Conservation (phyloP, 768 basidiomycete genomes). For the Aureoboletus auriporus region DNA sequence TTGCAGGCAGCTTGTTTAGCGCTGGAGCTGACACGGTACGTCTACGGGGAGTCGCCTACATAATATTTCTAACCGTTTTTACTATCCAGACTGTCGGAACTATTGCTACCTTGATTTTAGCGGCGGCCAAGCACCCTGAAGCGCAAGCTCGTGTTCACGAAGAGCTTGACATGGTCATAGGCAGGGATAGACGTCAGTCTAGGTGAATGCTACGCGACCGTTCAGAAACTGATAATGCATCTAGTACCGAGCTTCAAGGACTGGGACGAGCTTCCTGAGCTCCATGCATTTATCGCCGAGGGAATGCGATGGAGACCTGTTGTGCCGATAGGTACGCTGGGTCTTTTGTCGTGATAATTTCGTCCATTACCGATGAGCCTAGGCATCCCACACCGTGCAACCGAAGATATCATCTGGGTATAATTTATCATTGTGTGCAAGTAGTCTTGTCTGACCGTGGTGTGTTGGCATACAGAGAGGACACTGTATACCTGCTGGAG, state of each 20-base stretch:
- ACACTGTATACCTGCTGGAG: conserved; percentile 8
- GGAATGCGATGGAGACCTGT: conserved; percentile 33
- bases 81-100: conserved; percentile 40
- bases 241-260: conserved; percentile 34
- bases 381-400: conserved; percentile 6
- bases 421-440: neutral
- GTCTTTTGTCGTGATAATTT: neutral
- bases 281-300: conserved; percentile 34
- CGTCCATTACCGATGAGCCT: neutral
- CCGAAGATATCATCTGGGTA: conserved; percentile 9
- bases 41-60: neutral
- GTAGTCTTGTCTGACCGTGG: neutral
- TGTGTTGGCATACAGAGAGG: conserved; percentile 2
- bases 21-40: conserved; percentile 53
- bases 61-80: neutral
- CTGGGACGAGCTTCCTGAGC: conserved; percentile 25
- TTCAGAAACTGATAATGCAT: neutral
- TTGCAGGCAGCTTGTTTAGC: conserved; percentile 57
- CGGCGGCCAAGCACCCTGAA: conserved; percentile 47
- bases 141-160: conserved; percentile 45
- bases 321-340: conserved; percentile 22
- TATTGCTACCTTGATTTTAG: conserved; percentile 46
- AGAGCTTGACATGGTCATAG: conserved; percentile 48
- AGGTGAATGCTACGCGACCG: neutral
- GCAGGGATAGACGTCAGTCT: conserved; percentile 25